Evolutionary conservation across 176 grass and related monocot species (phyloP), one percentile per base, ranked within the genome.

Genomic region (Hordeum marinum): DNA sequence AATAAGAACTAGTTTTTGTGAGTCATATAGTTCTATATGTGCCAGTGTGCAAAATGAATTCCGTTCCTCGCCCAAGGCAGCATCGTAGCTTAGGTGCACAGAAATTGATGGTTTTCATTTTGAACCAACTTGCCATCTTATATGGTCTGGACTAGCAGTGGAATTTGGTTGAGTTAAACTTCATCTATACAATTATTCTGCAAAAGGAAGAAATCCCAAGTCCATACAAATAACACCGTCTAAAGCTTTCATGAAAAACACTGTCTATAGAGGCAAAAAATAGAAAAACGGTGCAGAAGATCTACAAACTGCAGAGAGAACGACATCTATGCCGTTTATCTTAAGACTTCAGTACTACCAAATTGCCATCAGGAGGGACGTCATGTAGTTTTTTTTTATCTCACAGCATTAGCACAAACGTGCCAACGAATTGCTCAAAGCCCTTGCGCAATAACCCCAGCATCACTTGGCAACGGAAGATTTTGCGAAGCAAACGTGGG

Each of bases 381-480:
- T 63, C 48, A 68, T 63, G 40, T 80, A 21, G 29, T 84, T 76
- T n/a, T n/a, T n/a, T n/a, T n/a, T 80, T 52, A 75, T 90, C 70
- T 90, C 85, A 84, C 81, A 2, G 85, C 85, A 75, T 83, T 32
- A 45, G 80, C 80, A 48, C 26, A 75, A 25, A 73, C 45, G 17
- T 68, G 68, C 74, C 84, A 43, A 75, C 5, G 39, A 50, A 79
- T 42, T 87, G 80, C 85, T 90, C 89, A 84, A 84, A 87, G 81
- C 89, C 89, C 85, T 90, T 90, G 89, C 85, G 81, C 89, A 91
- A 91, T 90, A 76, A 87, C 79, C 89, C 81, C 69, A 84, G 6
- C 85, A 87, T 91, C 81, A 87, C 69, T 43, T 91, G 85, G 50
- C 81, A 83, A 70, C 18, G 37, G 25, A 41, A 26, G 54, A 23